Percentiles rank a stretch among this genome's conserved stretches.
phyloP scores from a whole-genome alignment of 139 green algal genomes.

The Coelastrella sp. region DNA sequence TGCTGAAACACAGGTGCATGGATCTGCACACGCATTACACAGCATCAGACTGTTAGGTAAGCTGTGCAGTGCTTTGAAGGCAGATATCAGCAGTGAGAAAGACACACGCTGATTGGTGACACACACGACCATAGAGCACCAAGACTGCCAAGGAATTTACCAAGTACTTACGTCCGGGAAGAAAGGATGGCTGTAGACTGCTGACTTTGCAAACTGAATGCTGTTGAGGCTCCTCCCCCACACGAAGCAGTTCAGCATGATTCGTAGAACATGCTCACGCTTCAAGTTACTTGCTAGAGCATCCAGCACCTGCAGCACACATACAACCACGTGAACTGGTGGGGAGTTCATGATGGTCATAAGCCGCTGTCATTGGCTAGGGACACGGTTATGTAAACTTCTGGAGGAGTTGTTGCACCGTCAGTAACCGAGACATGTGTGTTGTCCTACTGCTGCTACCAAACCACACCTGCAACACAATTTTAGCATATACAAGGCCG shows the following conservation, averaged over 20 bases:
- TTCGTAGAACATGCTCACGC: conserved; percentile 42
- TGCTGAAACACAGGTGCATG: too few relatives aligned
- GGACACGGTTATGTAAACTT: too few relatives aligned
- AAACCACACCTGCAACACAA: too few relatives aligned
- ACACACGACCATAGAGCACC: too few relatives aligned
- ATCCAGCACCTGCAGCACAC: conserved; percentile 26
- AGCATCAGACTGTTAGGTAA: too few relatives aligned
- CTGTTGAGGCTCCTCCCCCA: conserved; percentile 36
- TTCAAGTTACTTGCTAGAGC: conserved; percentile 25
- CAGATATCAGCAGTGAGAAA: background rate
- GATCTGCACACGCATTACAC: too few relatives aligned
- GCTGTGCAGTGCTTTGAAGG: too few relatives aligned
- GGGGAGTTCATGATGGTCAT: background rate
- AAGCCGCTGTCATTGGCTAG: background rate
- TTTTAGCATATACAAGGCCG: too few relatives aligned
- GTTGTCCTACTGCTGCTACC: too few relatives aligned
- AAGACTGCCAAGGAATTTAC: background rate
- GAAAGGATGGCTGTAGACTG: conserved; percentile 21
- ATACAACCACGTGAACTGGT: background rate
- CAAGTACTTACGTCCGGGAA: conserved; percentile 1
- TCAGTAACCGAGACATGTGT: too few relatives aligned
- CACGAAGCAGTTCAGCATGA: conserved; percentile 50
- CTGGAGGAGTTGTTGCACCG: too few relatives aligned
- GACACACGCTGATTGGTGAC: too few relatives aligned
- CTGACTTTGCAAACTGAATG: conserved; percentile 38